phyloP scores from a whole-genome alignment of 306 rosid species.

The Acacia confusa region DNA sequence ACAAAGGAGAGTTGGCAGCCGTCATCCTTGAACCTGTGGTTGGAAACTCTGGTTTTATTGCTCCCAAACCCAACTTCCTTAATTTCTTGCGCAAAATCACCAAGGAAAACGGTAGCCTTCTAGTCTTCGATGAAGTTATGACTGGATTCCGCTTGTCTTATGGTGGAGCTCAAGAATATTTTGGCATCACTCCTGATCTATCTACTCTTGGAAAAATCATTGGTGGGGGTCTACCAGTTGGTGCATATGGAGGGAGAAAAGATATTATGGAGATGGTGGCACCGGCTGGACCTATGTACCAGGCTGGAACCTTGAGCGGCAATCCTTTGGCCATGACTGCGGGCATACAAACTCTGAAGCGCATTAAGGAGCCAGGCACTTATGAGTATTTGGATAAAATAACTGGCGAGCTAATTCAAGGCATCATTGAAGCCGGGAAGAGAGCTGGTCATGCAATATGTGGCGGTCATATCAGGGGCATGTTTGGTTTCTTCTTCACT shows the following conservation, averaged over 20 bases:
- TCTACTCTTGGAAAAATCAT: constrained; percentile 92
- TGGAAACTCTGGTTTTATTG: constrained; percentile 87
- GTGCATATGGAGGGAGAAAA: constrained; percentile 93
- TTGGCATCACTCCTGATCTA: constrained; percentile 80
- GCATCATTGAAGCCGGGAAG: constrained; percentile 77
- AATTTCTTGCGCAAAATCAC: constrained; percentile 66
- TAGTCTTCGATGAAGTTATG: constrained; percentile 92
- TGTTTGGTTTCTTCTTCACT: constrained; percentile 95
- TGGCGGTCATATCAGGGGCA: constrained; percentile 85
- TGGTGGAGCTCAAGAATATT: constrained; percentile 95
- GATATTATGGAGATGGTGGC: constrained; percentile 98
- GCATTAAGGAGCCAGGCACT: constrained; percentile 75
- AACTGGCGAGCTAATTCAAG: constrained; percentile 73
- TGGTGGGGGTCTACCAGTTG: constrained; percentile 95
- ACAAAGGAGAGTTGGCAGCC: constrained; percentile 76
- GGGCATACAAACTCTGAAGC: constrained; percentile 84
- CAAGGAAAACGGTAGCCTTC: constrained; percentile 68
- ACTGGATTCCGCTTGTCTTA: constrained; percentile 94
- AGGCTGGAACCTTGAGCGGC: constrained; percentile 93
- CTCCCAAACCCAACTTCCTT: constrained; percentile 72
- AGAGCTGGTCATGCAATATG: constrained; percentile 88
- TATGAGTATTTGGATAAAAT: constrained; percentile 74
- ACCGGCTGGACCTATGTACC: constrained; percentile 97
- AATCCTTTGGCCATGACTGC: constrained; percentile 99
- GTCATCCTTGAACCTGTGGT: constrained; percentile 91